These are phyloP conservation scores for Talaromyces thailandensis DNA, from an alignment of 495 filamentous ascomycete genomes.

Conservation along the genomic window DNA sequence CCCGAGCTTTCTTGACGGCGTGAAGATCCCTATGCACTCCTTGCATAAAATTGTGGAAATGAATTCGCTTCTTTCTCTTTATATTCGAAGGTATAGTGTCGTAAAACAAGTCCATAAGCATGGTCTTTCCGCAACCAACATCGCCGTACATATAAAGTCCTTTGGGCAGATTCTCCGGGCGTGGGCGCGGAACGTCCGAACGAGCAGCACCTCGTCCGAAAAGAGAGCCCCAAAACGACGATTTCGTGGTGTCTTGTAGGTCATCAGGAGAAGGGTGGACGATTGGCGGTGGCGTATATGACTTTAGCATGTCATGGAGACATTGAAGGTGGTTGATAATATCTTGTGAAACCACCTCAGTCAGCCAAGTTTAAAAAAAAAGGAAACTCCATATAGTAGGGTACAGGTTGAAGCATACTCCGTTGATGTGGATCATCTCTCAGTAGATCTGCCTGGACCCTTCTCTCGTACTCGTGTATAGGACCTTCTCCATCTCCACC, in stretches of 20 bases:
- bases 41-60: slow-evolving; percentile 99
- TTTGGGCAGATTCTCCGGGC: slow-evolving; percentile 68
- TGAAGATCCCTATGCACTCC: slow-evolving; percentile 91
- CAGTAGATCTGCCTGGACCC: slow-evolving; percentile 62
- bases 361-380: neutral
- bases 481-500: slow-evolving; percentile 46
- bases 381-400: no score
- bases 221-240: slow-evolving; percentile 63
- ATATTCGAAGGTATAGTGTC: slow-evolving; percentile 82
- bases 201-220: slow-evolving; percentile 44
- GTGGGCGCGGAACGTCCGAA: slow-evolving; percentile 28
- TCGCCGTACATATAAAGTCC: slow-evolving; percentile 95
- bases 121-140: slow-evolving; percentile 96
- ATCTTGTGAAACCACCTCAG: slow-evolving; percentile 32
- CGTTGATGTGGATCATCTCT: slow-evolving; percentile 86
- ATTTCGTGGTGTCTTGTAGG: slow-evolving; percentile 47
- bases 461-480: slow-evolving; percentile 74
- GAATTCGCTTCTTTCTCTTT: slow-evolving; percentile 80
- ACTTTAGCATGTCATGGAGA: slow-evolving; percentile 71
- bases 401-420: slow-evolving; percentile 38
- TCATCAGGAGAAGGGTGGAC: slow-evolving; percentile 70
- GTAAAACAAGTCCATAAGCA: slow-evolving; percentile 99
- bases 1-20: slow-evolving; percentile 77
- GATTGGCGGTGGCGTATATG: slow-evolving; percentile 64
- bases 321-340: slow-evolving; percentile 85